Base-by-base conservation (phyloP, 306 rosid species). In the Gynostemma pentaphyllum region DNA sequence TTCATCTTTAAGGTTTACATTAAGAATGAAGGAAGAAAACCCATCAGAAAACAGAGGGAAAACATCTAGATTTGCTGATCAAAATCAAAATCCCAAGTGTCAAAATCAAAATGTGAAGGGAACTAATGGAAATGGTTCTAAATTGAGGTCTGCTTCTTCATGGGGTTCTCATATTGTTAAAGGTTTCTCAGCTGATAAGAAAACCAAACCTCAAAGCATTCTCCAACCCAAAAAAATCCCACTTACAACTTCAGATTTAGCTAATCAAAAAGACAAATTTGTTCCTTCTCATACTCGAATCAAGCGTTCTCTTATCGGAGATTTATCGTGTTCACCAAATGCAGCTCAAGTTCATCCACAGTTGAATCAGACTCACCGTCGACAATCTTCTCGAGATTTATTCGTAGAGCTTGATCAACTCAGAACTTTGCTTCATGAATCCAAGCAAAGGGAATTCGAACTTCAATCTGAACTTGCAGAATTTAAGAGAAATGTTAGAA, bases 121-220 rank as follows among this genome's bases (percentile, higher is more conserved):
- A 21, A 79, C 53, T 70, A 74, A 46, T 71, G 70, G 75, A 36
- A 77, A 79, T 64, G 69, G 73, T 29, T 79, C 87, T 5, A 92
- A 74, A 23, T 59, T 88, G 10, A 82, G 85, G 82, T 75, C 88
- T 40, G 82, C 80, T 40, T 85, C 92, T 60, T 80, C 92, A 1
- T 92, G 99, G 99, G 96, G 99, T 54, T 87, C 96, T 4, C 85
- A 92, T 55, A 86, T 92, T 65, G 99, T 88, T 5, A 92, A 88
- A 76, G 95, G 95, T 14, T 83, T 92, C 61, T 70, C 94, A 5
- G 80, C 80, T 4, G 99, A 92, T 44, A 92, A 84, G 80, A 84
- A 80, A 74, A n/a, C 80, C 50, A 85, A 80, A 45, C 53, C 47
- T 2, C 94, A 73, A 36, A 42, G 39, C 37, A 59, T 74, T 2